A percentile compares a stretch with the other conserved stretches of the same genome.
These are phyloP conservation scores for Lecanicillium sp. DNA, from an alignment of 2,329 filamentous ascomycete genomes.

Conservation along the genomic window DNA sequence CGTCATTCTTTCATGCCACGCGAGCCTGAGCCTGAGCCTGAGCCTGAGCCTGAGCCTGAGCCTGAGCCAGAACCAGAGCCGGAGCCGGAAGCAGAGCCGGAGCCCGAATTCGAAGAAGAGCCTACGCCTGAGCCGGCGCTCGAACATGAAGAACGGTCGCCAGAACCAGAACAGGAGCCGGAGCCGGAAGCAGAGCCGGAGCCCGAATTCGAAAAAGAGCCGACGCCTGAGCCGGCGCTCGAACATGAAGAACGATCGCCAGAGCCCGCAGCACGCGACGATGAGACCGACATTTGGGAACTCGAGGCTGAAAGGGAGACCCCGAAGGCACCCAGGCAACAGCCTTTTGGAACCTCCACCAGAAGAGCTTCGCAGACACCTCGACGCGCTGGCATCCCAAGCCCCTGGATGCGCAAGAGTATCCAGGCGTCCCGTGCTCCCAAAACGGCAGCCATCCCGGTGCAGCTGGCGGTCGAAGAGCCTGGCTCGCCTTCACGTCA, in stretches of 20 bases:
- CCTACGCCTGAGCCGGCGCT: not conserved
- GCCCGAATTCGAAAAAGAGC: no score
- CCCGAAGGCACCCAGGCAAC: conserved; percentile 27
- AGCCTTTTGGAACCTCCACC: conserved; percentile 24
- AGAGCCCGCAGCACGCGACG: conserved; percentile 22
- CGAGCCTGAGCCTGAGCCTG: not conserved
- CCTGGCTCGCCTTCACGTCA: conserved; percentile 15
- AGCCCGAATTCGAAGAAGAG: no score
- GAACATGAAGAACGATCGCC: conserved; percentile 4
- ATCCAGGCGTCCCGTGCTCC: conserved; percentile 20
- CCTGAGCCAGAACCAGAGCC: not conserved
- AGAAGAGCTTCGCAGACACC: conserved; percentile 18
- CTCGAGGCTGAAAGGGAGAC: conserved; percentile 47
- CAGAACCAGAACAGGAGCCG: not conserved
- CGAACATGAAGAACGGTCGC: no score
- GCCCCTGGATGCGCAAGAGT: conserved; percentile 32
- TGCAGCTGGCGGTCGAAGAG: conserved; percentile 10
- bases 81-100: not conserved
- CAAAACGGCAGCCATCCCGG: not conserved
- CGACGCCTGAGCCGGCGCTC: not conserved
- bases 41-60: not conserved
- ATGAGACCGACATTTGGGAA: conserved; percentile 52
- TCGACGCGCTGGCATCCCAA: conserved; percentile 27
- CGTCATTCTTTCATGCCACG: not conserved
- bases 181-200: not conserved